Evolutionary conservation across 1,284 basidiomycete species (phyloP).

Genomic region (Apiotrichum brassicae): DNA sequence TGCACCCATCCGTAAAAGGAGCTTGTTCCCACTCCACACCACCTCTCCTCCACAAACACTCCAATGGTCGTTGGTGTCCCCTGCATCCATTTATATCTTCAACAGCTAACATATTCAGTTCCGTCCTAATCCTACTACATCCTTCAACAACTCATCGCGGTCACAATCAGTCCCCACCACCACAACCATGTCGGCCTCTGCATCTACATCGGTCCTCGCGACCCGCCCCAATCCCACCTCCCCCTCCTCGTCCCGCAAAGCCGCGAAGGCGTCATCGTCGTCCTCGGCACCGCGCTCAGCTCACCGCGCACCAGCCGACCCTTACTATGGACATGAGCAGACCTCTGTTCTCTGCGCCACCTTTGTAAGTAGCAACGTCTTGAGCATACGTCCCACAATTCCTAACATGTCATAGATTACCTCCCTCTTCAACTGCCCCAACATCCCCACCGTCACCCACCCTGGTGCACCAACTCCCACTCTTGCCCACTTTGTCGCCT

Average conservation of each 20-base stretch:
- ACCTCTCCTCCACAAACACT: background rate
- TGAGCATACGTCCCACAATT: background rate
- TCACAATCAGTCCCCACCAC: background rate
- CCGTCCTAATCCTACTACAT: background rate
- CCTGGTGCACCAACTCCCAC: constrained; percentile 50
- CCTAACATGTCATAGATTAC: constrained; percentile 44
- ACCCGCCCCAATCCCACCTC: constrained; percentile 36
- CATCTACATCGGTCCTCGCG: constrained; percentile 25
- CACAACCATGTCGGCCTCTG: constrained; percentile 19
- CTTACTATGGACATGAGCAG: constrained; percentile 72
- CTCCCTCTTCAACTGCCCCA: constrained; percentile 47
- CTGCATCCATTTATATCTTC: background rate
- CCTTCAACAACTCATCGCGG: background rate
- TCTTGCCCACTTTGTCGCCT: constrained; percentile 76
- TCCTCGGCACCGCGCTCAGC: constrained; percentile 32
- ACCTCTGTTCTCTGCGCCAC: constrained; percentile 59
- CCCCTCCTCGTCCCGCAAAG: constrained; percentile 39
- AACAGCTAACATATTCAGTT: background rate
- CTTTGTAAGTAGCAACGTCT: constrained; percentile 57
- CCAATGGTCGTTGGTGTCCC: background rate
- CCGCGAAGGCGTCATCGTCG: constrained; percentile 37
- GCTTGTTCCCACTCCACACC: background rate
- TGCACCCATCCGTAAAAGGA: background rate
- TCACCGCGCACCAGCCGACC: constrained; percentile 49
- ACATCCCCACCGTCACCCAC: constrained; percentile 38